Conservation (phyloP, 345 rosid genomes). For the Eucalyptus erythrocorys region DNA sequence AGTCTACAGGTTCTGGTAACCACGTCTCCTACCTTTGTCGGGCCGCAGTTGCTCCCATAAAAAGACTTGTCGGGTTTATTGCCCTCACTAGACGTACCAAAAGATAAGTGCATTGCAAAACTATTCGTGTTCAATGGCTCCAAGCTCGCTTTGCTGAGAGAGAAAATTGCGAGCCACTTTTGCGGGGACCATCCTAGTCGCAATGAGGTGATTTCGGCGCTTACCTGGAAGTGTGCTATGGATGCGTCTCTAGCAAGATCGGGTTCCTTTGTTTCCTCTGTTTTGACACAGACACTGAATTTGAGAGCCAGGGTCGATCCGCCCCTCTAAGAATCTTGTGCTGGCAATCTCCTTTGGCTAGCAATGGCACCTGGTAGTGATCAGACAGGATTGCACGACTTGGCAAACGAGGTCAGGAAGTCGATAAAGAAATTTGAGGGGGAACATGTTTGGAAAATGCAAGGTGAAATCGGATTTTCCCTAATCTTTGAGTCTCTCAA, state of each 20-base stretch:
- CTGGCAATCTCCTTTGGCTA: conserved; percentile 5
- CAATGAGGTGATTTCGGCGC: not conserved
- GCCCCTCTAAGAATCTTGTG: not conserved
- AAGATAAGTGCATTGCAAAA: not conserved
- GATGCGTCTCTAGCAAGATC: not conserved
- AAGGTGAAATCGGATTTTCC: not conserved
- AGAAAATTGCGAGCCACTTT: not conserved
- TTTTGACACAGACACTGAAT: not conserved
- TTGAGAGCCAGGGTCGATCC: conserved; percentile 5
- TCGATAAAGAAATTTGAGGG: not conserved
- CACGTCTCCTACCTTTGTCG: not conserved
- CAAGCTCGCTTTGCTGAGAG: not conserved
- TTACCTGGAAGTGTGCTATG: conserved; percentile 7
- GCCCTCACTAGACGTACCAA: not conserved
- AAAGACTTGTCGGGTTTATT: not conserved
- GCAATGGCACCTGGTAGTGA: not conserved
- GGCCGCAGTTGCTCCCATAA: conserved; percentile 8
- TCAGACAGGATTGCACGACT: not conserved
- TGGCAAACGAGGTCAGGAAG: not conserved
- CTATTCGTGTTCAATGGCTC: conserved; percentile 4
- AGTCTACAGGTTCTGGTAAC: not conserved
- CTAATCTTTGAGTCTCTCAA: not conserved
- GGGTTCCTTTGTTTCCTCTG: not conserved
- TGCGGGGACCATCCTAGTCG: not conserved
- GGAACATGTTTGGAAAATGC: conserved; percentile 2